phyloP scores from a whole-genome alignment of 83 land plant species.

The Diphasiastrum complanatum region DNA sequence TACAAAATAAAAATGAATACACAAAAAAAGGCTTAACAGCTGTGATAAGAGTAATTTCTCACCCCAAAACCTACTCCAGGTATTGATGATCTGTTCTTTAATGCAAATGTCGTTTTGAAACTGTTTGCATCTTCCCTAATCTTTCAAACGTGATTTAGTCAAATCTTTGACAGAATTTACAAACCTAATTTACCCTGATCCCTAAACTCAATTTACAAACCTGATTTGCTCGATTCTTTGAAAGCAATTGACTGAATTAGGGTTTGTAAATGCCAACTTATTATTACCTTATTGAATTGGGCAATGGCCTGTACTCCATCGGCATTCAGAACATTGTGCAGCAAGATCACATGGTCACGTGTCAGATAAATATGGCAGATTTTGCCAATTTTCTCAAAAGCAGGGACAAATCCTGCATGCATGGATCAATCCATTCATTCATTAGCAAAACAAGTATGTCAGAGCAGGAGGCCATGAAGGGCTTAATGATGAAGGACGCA shows the following conservation, averaged over 20 bases:
- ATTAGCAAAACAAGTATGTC: background rate
- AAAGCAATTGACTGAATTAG: constrained; percentile 1
- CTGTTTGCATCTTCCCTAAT: too few relatives aligned
- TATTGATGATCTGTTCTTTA: too few relatives aligned
- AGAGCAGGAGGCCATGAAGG: background rate
- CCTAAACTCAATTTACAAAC: background rate
- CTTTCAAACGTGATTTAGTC: too few relatives aligned
- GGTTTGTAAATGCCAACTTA: background rate
- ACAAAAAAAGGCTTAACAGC: too few relatives aligned
- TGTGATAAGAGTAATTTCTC: too few relatives aligned
- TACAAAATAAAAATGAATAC: too few relatives aligned
- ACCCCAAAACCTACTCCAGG: too few relatives aligned
- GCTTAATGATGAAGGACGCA: background rate
- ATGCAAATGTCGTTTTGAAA: too few relatives aligned
- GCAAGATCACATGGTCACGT: constrained; percentile 54
- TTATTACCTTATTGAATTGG: constrained; percentile 52
- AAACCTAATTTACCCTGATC: background rate
- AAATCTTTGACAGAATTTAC: too few relatives aligned
- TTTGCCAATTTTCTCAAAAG: constrained; percentile 83
- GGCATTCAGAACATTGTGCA: constrained; percentile 76
- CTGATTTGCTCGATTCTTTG: background rate
- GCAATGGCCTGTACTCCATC: constrained; percentile 86
- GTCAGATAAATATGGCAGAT: constrained; percentile 78
- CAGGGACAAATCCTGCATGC: constrained; percentile 67
- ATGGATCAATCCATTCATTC: background rate